A percentile compares a stretch with the other conserved stretches of the same genome.
Conservation (phyloP, 257 asterid genomes). For the Ballota nigra region DNA sequence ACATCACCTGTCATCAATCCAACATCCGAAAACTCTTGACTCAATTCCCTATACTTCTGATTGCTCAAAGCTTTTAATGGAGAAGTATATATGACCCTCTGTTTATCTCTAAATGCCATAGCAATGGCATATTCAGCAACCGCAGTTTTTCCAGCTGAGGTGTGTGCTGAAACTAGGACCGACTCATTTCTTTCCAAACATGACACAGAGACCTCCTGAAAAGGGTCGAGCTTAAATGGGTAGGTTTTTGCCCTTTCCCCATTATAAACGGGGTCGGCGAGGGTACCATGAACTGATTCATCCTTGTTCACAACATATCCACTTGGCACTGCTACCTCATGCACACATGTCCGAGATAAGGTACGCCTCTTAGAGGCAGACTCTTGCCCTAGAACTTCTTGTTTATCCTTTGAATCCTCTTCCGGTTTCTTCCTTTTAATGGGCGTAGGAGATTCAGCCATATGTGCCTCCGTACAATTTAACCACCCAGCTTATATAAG, state of each 20-base stretch:
- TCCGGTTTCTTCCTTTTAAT: slow-evolving; percentile 67
- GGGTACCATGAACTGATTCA: slow-evolving; percentile 72
- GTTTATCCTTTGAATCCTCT: slow-evolving; percentile 30
- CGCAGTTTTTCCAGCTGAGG: slow-evolving; percentile 98
- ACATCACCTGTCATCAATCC: slow-evolving; percentile 99
- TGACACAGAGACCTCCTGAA: slow-evolving; percentile 84
- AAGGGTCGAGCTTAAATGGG: slow-evolving; percentile 80
- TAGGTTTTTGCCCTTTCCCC: slow-evolving; percentile 79
- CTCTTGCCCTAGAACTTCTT: slow-evolving; percentile 35
- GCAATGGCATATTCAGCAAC: slow-evolving; percentile 98
- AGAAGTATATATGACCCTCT: slow-evolving; percentile 91
- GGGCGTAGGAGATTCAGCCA: slow-evolving; percentile 43
- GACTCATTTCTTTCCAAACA: slow-evolving; percentile 94
- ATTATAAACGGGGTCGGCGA: slow-evolving; percentile 61
- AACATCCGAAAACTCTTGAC: slow-evolving; percentile 90
- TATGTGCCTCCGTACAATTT: slow-evolving; percentile 14
- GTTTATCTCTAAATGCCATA: slow-evolving; percentile 87
- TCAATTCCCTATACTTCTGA: slow-evolving; percentile 92
- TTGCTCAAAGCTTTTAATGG: slow-evolving; percentile 91
- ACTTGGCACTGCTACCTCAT: slow-evolving; percentile 91
- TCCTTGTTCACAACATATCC: slow-evolving; percentile 55
- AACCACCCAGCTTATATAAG: slow-evolving; percentile 12
- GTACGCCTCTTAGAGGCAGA: slow-evolving; percentile 51
- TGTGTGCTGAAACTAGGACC: slow-evolving; percentile 89
- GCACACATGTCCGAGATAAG: slow-evolving; percentile 71